Evolutionary conservation across 164 flowering plant species (phyloP).

Genomic region (Liquidambar formosana): DNA sequence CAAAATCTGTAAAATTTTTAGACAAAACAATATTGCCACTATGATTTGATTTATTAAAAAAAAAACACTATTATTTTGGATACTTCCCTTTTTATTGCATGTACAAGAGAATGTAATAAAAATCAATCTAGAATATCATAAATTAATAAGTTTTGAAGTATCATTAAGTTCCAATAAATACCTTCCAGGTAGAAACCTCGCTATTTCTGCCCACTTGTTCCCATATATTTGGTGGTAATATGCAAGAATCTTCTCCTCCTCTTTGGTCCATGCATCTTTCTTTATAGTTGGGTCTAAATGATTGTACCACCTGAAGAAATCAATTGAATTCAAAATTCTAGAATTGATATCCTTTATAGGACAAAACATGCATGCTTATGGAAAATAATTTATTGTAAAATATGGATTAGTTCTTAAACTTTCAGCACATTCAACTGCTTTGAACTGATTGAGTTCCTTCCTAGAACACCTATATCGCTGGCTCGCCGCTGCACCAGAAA

Average conservation of each 20-base stretch:
- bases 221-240: slow-evolving; percentile 43
- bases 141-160: not conserved
- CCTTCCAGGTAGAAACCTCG: slow-evolving; percentile 68
- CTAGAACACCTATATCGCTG: not conserved
- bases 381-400: not conserved
- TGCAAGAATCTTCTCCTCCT: slow-evolving; percentile 47
- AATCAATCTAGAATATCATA: not conserved
- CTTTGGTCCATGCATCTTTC: slow-evolving; percentile 58
- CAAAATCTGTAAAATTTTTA: too few species aligned
- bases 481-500: not conserved
- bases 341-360: not conserved
- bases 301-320: slow-evolving; percentile 61
- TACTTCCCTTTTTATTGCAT: too few species aligned
- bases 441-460: not conserved
- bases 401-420: slow-evolving; percentile 4
- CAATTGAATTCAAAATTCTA: not conserved
- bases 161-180: slow-evolving; percentile 13
- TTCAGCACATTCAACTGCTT: not conserved
- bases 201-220: slow-evolving; percentile 73
- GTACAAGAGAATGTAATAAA: too few species aligned
- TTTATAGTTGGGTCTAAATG: slow-evolving; percentile 64
- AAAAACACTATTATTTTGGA: too few species aligned
- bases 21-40: too few species aligned
- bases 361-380: not conserved
- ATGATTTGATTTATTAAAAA: too few species aligned